Conservation (phyloP, 2,329 filamentous ascomycete species). For the Aplosporella prunicola region DNA sequence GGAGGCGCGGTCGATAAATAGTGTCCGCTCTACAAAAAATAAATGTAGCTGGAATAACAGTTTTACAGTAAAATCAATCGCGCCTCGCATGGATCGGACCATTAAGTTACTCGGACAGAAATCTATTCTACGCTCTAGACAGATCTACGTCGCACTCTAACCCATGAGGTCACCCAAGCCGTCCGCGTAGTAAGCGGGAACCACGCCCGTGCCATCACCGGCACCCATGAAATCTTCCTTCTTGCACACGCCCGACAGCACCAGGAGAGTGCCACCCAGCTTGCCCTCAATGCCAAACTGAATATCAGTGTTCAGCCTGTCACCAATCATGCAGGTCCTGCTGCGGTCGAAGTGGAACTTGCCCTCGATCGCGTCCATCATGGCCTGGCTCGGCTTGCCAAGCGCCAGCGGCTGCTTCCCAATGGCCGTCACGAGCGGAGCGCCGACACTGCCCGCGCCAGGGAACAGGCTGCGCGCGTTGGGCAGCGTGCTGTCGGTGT, state of each 20-base stretch:
- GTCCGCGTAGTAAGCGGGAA: constrained; percentile 78
- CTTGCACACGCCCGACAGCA: constrained; percentile 80
- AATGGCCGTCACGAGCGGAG: constrained; percentile 59
- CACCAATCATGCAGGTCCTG: constrained; percentile 90
- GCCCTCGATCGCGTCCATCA: constrained; percentile 98
- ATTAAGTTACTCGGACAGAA: no score
- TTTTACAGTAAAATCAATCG: no score
- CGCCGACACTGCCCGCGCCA: constrained; percentile 74
- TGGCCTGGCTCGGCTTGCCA: constrained; percentile 93
- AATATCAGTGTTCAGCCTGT: constrained; percentile 91
- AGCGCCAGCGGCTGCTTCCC: constrained; percentile 63
- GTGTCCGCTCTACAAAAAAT: no score
- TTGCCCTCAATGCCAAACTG: constrained; percentile 86
- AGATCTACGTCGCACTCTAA: constrained; percentile 12
- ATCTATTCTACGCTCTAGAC: constrained; percentile 2
- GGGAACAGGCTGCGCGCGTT: constrained; percentile 77
- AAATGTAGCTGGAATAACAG: no score
- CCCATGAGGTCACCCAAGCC: constrained; percentile 64
- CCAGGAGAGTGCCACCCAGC: constrained; percentile 81
- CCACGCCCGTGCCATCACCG: constrained; percentile 54
- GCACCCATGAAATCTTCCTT: constrained; percentile 72
- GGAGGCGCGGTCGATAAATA: no score
- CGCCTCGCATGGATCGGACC: no score
- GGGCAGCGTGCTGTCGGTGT: constrained; percentile 83
- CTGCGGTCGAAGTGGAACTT: constrained; percentile 82